Percentiles rank a stretch among this genome's conserved stretches.
Conservation (phyloP, 345 rosid genomes). For the Trapa bicornis region DNA sequence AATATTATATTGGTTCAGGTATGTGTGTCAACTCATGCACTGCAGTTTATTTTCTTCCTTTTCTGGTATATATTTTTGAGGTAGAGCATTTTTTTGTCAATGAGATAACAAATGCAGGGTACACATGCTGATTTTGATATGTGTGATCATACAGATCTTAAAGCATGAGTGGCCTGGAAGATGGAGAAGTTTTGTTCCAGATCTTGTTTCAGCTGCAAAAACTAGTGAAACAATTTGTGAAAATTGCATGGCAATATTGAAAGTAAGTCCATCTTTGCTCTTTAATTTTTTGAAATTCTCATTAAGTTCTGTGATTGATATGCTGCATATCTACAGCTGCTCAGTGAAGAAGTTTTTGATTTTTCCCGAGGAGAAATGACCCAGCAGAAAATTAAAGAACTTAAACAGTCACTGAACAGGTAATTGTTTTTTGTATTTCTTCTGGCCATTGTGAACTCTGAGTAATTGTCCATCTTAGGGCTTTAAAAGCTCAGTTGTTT, state of each 20-base stretch:
- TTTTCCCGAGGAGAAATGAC: slow-evolving; percentile 99
- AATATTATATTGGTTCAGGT: slow-evolving; percentile 98
- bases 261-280: slow-evolving; percentile 32
- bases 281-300: no score
- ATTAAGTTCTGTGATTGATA: background rate
- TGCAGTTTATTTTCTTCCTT: no score
- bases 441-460: background rate
- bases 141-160: slow-evolving; percentile 43
- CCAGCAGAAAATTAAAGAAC: slow-evolving; percentile 90
- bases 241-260: slow-evolving; percentile 93
- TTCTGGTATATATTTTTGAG: no score
- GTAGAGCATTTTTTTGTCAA: no score
- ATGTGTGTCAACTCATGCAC: background rate
- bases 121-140: background rate
- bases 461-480: background rate
- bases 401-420: slow-evolving; percentile 95
- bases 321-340: slow-evolving; percentile 40
- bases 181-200: slow-evolving; percentile 97
- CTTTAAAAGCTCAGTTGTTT: background rate
- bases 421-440: slow-evolving; percentile 6
- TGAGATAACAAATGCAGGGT: background rate
- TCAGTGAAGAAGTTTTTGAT: slow-evolving; percentile 98
- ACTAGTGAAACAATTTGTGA: slow-evolving; percentile 99
- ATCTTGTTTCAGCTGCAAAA: slow-evolving; percentile 97
- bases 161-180: slow-evolving; percentile 99